A percentile compares a stretch with the other conserved stretches of the same genome.
These are phyloP conservation scores for Keithomyces neogunnii DNA, from an alignment of 2,329 filamentous ascomycete genomes.

Conservation along the genomic window DNA sequence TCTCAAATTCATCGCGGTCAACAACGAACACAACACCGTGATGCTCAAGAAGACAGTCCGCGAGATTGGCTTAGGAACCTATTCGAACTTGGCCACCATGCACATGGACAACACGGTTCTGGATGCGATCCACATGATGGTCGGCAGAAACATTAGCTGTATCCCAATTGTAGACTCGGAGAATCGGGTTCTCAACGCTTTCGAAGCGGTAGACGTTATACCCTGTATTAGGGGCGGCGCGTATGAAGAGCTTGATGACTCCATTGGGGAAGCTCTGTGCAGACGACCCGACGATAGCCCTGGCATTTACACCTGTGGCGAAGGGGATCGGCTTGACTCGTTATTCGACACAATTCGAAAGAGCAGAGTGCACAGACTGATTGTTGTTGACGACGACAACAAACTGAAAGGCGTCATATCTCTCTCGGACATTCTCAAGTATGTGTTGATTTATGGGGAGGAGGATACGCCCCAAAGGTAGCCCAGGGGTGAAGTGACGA, in stretches of 20 bases:
- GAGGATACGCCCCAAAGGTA: conserved; percentile 32
- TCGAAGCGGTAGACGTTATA: conserved; percentile 96
- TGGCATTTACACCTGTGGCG: conserved; percentile 91
- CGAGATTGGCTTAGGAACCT: conserved; percentile 80
- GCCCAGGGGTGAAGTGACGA: background rate
- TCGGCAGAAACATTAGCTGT: conserved; percentile 87
- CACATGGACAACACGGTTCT: conserved; percentile 87
- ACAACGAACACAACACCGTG: conserved; percentile 76
- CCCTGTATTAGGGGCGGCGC: conserved; percentile 87
- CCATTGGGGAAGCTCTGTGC: conserved; percentile 80
- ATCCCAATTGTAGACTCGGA: conserved; percentile 84
- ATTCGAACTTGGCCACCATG: conserved; percentile 70
- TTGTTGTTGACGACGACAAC: conserved; percentile 86
- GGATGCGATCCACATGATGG: conserved; percentile 88
- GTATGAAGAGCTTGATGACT: conserved; percentile 83
- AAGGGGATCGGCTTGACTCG: conserved; percentile 85
- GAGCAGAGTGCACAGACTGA: conserved; percentile 84
- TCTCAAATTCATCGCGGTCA: conserved; percentile 96
- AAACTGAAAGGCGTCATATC: conserved; percentile 84
- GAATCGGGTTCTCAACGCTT: conserved; percentile 79
- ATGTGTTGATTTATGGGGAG: conserved; percentile 77
- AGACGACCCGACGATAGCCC: conserved; percentile 86
- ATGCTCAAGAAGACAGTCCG: conserved; percentile 78
- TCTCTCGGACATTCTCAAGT: conserved; percentile 91
- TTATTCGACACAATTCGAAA: conserved; percentile 96